These are phyloP conservation scores for Phytophthora macrochlamydospora DNA, from an alignment of 352 stramenopile genomes.

Conservation along the genomic window DNA sequence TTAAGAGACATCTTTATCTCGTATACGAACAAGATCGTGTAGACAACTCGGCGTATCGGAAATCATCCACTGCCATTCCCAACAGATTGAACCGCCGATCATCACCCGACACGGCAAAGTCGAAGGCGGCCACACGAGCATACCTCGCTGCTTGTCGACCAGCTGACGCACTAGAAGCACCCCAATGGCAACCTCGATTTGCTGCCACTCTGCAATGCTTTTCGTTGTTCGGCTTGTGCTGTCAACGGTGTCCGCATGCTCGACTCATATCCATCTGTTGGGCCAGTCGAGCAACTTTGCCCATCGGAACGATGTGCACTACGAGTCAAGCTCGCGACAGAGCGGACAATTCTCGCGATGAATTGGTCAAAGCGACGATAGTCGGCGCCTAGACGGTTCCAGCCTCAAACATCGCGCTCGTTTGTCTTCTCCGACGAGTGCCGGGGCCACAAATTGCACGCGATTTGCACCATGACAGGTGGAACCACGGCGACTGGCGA, in stretches of 20 bases:
- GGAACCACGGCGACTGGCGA: neutral
- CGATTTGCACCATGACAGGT: conserved; percentile 14
- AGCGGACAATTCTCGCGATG: neutral
- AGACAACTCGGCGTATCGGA: no score
- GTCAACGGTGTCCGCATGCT: neutral
- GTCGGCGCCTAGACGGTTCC: neutral
- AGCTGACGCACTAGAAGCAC: neutral
- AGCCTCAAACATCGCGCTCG: neutral
- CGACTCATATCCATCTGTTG: neutral
- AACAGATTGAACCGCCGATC: no score
- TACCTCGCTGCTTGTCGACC: neutral
- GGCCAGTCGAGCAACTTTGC: neutral
- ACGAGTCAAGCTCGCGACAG: neutral
- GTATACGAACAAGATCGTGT: no score
- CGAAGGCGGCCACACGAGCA: neutral
- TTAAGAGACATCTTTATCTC: no score
- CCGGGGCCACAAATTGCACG: conserved; percentile 1
- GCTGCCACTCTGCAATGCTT: neutral
- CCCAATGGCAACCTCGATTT: neutral
- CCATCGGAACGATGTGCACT: neutral
- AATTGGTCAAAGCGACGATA: neutral
- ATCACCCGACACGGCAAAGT: no score
- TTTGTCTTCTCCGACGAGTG: neutral
- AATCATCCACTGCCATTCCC: no score
- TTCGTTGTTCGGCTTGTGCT: neutral